Base-by-base conservation (phyloP, 192 early-diverging fungal genomes). In the Umbelopsis ramanniana region DNA sequence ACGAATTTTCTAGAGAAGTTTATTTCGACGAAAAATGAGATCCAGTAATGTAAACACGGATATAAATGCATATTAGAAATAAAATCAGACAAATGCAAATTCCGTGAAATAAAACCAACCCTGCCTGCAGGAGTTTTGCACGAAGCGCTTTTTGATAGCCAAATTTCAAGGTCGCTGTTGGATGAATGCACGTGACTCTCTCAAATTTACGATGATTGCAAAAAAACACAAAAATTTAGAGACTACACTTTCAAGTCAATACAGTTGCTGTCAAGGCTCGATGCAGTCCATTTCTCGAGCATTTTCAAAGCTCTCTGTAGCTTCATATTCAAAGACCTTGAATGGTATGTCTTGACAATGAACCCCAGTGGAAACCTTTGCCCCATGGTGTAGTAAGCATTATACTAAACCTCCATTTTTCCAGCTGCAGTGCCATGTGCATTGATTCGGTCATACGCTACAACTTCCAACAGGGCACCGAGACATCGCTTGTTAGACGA, bases 381-480 rank as follows among this genome's bases (percentile, higher is more conserved):
- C 2, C 17, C 46, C 1, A 3, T 17, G 48, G 5, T 11, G 11
- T 43, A 43, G 6, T 43, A 43, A 43, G 40, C 40, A 4, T 43
- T 2, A 5, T 24, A 1, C 53, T 23, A 21, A 52, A 10, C 26
- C 10, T 26, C 21, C 53, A 26, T 7, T 55, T 74, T 54, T 52
- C 17, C 43, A 74, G 67, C 73, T 60, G 47, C 37, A 8, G 43
- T 73, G 45, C 45, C 46, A 52, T 69, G 24, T 37, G 14, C 57
- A 29, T 63, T 37, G 33, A 14, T 63, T 63, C 76, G 76, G 10
- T 63, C 48, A 10, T 78, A 78, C 63, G 76, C 72, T 19, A 68
- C 63, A 9, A 46, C 52, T 2, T 69, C 70, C 12, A 47, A 66
- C 11, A 72, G 67, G 19, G 29, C 37, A 19, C 45, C 70, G 8